Base-by-base conservation (phyloP, 2,329 filamentous ascomycete species). In the Sporothrix sp. region DNA sequence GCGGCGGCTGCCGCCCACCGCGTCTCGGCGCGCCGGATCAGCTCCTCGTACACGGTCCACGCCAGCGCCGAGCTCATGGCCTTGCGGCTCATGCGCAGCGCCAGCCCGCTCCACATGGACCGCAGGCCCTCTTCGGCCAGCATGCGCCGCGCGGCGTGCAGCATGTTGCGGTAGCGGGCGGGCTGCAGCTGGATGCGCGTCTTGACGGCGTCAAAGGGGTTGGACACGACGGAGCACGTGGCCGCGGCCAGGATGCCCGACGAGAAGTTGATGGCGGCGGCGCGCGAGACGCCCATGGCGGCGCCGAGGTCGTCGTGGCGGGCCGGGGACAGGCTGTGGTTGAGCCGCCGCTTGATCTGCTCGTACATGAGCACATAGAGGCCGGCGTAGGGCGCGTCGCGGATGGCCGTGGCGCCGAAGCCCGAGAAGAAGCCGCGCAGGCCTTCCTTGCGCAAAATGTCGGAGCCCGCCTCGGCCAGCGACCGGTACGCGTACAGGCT, bases 201-300 rank as follows among this genome's bases (percentile, higher is more conserved):
- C 71, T 98, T 98, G 66, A 97, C 82, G 1, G 89, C 89, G 67
- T 98, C 93, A 61, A 97, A 97, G 0, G 93, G 93, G 65, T 98
- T 98, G 8, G 93, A 96, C 33, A 97, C 75, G 4, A 84, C 83
- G 1, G 90, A 96, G 50, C 89, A 94, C 27, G 86, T 70, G 1
- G 83, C 84, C 1, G 88, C 91, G 3, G 91, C 89, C 4, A 90
- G 62, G 3, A 87, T 81, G 11, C 87, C 91, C 0, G 87, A 91
- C 13, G 78, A 71, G 61, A 96, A 96, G 65, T 98, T 95, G 60
- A 96, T 85, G 1, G 78, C 78, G 0, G 81, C 79, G 0, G 78
- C 80, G 35, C 72, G 61, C 1, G 66, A 69, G 18, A 62, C 56
- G n/a, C 57, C 60, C 67, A 70, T 68, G 23, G n/a, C 0, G 87